Conservation (phyloP, 768 basidiomycete species). For the Suillus weaverae region DNA sequence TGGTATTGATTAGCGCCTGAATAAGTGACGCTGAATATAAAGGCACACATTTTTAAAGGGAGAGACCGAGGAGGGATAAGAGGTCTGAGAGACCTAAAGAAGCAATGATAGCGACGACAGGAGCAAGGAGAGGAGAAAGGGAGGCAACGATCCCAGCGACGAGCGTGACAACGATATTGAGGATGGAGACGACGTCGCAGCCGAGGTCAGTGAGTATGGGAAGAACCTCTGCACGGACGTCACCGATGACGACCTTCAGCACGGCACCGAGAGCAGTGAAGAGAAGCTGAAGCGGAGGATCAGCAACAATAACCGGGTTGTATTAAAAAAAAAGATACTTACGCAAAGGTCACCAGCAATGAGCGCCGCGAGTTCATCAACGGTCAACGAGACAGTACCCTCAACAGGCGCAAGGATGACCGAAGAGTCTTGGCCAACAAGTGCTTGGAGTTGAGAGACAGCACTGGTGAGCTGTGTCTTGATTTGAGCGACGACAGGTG, state of each 20-base stretch:
- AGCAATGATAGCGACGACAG: slow-evolving; percentile 20
- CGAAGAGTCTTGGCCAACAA: slow-evolving; percentile 22
- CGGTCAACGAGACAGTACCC: slow-evolving; percentile 24
- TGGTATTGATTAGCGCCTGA: not conserved
- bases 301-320: not conserved
- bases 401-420: slow-evolving; percentile 27
- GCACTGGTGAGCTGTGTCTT: slow-evolving; percentile 23
- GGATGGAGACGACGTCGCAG: not conserved
- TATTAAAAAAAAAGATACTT: slow-evolving; percentile 2
- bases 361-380: slow-evolving; percentile 24
- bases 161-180: slow-evolving; percentile 13
- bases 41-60: slow-evolving; percentile 12
- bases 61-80: slow-evolving; percentile 25
- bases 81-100: slow-evolving; percentile 23
- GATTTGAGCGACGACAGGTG: slow-evolving; percentile 23
- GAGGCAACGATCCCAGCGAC: slow-evolving; percentile 23
- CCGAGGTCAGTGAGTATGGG: slow-evolving; percentile 23
- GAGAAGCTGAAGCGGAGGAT: slow-evolving; percentile 12
- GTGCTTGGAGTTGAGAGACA: slow-evolving; percentile 23
- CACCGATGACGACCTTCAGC: slow-evolving; percentile 19
- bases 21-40: not conserved
- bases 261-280: slow-evolving; percentile 27
- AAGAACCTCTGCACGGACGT: slow-evolving; percentile 17
- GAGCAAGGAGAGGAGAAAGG: slow-evolving; percentile 22
- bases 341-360: slow-evolving; percentile 26